Percentiles rank a stretch among this genome's conserved stretches.
Conservation (phyloP, 495 filamentous ascomycete species). For the Barbatosphaeria neglecta region DNA sequence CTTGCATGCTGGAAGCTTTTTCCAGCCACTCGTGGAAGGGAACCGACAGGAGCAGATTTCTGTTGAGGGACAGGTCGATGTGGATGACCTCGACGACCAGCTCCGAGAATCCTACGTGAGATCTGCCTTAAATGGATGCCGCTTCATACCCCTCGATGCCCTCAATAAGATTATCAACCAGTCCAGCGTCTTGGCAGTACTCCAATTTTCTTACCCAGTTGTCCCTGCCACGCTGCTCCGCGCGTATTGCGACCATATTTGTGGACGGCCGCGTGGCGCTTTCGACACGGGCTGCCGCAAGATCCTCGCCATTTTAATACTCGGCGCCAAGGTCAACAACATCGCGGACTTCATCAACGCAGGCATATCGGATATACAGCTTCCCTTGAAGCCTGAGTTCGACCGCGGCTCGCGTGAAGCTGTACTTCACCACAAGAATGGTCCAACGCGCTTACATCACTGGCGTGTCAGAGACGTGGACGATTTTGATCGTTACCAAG, state of each 20-base stretch:
- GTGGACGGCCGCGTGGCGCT: neutral
- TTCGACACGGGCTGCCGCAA: neutral
- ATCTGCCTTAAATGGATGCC: no score
- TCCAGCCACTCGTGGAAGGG: no score
- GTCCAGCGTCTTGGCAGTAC: no score
- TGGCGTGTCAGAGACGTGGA: neutral
- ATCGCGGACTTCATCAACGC: neutral
- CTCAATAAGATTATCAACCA: no score
- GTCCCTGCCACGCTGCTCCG: neutral
- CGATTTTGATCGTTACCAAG: neutral
- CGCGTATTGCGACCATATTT: neutral
- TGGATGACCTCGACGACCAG: no score
- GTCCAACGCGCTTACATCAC: neutral
- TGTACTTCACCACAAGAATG: neutral
- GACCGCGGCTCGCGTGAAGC: neutral
- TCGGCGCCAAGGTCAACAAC: neutral
- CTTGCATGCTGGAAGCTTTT: no score
- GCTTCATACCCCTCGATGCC: no score
- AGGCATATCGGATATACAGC: neutral
- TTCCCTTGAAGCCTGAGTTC: neutral
- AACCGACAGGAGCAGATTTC: no score
- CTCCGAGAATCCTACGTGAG: no score
- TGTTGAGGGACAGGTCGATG: no score
- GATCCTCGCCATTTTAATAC: neutral
- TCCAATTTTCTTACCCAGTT: neutral